These are phyloP conservation scores for Mucor racemosus DNA, from an alignment of 371 early-diverging fungal genomes.

Conservation along the genomic window DNA sequence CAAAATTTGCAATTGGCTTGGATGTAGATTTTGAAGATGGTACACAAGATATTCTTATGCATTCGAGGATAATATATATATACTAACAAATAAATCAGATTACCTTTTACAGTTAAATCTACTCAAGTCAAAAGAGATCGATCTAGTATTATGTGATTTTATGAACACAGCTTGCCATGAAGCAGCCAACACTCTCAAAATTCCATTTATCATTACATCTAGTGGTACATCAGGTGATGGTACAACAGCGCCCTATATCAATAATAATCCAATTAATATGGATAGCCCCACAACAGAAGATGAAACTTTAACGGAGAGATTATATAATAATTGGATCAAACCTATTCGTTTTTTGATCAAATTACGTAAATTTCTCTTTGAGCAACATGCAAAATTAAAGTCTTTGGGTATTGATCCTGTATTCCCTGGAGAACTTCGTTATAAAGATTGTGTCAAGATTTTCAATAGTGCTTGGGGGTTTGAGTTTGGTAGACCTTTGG, in stretches of 20 bases:
- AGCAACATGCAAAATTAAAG: slow-evolving; percentile 12
- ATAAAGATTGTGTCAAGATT: slow-evolving; percentile 21
- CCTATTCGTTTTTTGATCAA: slow-evolving; percentile 9
- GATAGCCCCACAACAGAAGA: slow-evolving; percentile 22
- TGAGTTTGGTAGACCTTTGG: slow-evolving; percentile 31
- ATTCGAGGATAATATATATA: no score
- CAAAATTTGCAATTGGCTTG: neutral
- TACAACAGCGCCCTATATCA: slow-evolving; percentile 33
- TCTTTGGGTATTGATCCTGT: slow-evolving; percentile 5
- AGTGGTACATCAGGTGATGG: neutral
- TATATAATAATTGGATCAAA: slow-evolving; percentile 16
- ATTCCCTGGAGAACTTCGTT: neutral
- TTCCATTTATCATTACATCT: slow-evolving; percentile 20
- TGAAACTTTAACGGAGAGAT: slow-evolving; percentile 17
- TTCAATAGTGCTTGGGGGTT: slow-evolving; percentile 32
- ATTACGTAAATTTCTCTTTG: neutral
- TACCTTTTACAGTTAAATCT: neutral
- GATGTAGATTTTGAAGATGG: neutral
- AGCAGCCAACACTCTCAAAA: neutral
- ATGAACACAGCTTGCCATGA: slow-evolving; percentile 18
- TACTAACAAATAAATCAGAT: neutral
- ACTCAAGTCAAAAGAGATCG: slow-evolving; percentile 10
- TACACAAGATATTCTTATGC: neutral
- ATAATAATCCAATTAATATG: slow-evolving; percentile 8
- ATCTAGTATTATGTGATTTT: slow-evolving; percentile 22